These are phyloP conservation scores for Nitzschia inconspicua DNA, from an alignment of 108 stramenopile species.

Conservation along the genomic window DNA sequence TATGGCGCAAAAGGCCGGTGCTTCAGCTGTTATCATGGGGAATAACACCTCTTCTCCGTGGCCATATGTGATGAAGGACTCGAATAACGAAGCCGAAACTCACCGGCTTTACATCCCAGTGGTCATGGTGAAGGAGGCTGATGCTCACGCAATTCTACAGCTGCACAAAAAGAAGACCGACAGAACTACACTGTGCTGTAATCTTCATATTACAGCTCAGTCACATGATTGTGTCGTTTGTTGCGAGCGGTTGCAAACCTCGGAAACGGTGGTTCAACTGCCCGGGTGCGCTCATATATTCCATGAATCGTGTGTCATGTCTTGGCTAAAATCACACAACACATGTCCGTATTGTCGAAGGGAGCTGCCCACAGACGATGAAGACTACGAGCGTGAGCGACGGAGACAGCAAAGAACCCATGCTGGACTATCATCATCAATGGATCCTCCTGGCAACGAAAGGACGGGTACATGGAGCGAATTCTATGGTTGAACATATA, in stretches of 20 bases:
- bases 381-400: slow-evolving; percentile 68
- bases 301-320: slow-evolving; percentile 74
- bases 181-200: not conserved
- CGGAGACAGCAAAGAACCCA: slow-evolving; percentile 14
- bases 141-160: slow-evolving; percentile 35
- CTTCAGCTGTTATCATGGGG: slow-evolving; percentile 60
- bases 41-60: slow-evolving; percentile 51
- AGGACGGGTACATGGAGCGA: too few relatives aligned
- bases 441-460: too few relatives aligned
- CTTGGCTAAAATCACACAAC: slow-evolving; percentile 76
- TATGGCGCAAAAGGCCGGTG: slow-evolving; percentile 72
- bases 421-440: too few relatives aligned
- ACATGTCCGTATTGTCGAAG: slow-evolving; percentile 83
- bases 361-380: slow-evolving; percentile 85
- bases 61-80: slow-evolving; percentile 88
- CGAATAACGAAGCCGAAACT: slow-evolving; percentile 39
- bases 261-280: slow-evolving; percentile 60
- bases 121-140: slow-evolving; percentile 66
- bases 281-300: slow-evolving; percentile 78
- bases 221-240: slow-evolving; percentile 68
- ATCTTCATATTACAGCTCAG: slow-evolving; percentile 20
- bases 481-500: too few relatives aligned
- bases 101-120: slow-evolving; percentile 54
- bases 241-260: slow-evolving; percentile 42
- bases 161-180: slow-evolving; percentile 8